phyloP scores from a whole-genome alignment of 495 filamentous ascomycete genomes.

The Hapsidospora chrysogenum region DNA sequence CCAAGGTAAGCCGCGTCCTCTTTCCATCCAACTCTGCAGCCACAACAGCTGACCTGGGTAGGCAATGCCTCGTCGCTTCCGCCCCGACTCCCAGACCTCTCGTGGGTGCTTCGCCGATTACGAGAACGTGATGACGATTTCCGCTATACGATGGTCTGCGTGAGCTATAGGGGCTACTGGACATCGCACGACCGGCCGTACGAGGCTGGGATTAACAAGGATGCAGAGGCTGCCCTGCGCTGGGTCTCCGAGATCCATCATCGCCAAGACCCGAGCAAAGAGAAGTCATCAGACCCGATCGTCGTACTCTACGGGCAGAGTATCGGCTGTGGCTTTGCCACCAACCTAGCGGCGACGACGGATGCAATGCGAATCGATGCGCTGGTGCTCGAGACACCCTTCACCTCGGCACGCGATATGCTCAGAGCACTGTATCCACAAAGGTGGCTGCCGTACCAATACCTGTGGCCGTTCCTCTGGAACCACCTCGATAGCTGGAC shows the following conservation, averaged over 20 bases:
- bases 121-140: constrained; percentile 13
- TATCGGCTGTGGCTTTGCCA: constrained; percentile 48
- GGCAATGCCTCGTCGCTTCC: constrained; percentile 54
- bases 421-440: constrained; percentile 60
- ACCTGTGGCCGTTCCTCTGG: constrained; percentile 31
- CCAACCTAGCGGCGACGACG: constrained; percentile 21
- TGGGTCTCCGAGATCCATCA: constrained; percentile 29
- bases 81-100: constrained; percentile 51
- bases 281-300: constrained; percentile 10
- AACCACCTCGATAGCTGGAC: constrained; percentile 28
- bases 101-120: constrained; percentile 29
- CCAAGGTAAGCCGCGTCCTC: constrained; percentile 24
- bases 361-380: constrained; percentile 14
- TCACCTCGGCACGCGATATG: constrained; percentile 57
- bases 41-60: constrained; percentile 15
- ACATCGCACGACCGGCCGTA: constrained; percentile 52
- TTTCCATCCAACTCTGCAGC: not conserved
- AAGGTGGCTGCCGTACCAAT: constrained; percentile 59
- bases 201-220: constrained; percentile 46
- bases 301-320: constrained; percentile 70
- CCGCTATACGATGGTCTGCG: constrained; percentile 39
- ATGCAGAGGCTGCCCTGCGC: constrained; percentile 42
- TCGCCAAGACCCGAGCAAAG: constrained; percentile 3
- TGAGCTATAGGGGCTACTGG: constrained; percentile 71
- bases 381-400: constrained; percentile 63